Evolutionary conservation across 257 asterid genomes (phyloP).

Genomic region (Lycium barbarum): DNA sequence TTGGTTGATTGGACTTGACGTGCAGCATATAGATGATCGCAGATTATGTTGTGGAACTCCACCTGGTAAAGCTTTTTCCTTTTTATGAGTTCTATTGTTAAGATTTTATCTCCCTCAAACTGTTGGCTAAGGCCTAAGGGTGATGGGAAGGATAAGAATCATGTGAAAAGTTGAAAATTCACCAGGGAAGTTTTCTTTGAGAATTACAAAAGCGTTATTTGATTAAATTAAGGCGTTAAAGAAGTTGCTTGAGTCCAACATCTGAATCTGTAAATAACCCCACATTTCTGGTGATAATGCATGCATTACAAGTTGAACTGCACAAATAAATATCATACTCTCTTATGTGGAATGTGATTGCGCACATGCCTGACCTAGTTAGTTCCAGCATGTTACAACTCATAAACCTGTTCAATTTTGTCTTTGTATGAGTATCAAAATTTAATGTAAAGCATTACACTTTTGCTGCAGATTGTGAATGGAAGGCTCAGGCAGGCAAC

Average conservation of each 20-base stretch:
- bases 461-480: constrained; percentile 74
- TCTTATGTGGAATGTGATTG: not conserved
- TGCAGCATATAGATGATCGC: constrained; percentile 78
- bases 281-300: not conserved
- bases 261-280: no score
- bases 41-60: constrained; percentile 95
- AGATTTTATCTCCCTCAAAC: not conserved
- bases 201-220: no score
- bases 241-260: no score
- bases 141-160: no score
- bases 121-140: not conserved
- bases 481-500: constrained; percentile 94
- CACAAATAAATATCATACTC: not conserved
- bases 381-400: not conserved
- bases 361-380: not conserved
- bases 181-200: no score
- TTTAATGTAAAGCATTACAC: not conserved
- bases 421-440: not conserved
- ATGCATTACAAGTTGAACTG: not conserved
- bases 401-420: not conserved
- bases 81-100: not conserved
- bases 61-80: constrained; percentile 58
- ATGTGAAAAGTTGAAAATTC: no score
- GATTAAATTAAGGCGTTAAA: no score
- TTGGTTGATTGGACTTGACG: constrained; percentile 96